Evolutionary conservation across 2,329 filamentous ascomycete genomes (phyloP), one percentile per base, ranked within the genome.

Genomic region (Fusarium sp.): DNA sequence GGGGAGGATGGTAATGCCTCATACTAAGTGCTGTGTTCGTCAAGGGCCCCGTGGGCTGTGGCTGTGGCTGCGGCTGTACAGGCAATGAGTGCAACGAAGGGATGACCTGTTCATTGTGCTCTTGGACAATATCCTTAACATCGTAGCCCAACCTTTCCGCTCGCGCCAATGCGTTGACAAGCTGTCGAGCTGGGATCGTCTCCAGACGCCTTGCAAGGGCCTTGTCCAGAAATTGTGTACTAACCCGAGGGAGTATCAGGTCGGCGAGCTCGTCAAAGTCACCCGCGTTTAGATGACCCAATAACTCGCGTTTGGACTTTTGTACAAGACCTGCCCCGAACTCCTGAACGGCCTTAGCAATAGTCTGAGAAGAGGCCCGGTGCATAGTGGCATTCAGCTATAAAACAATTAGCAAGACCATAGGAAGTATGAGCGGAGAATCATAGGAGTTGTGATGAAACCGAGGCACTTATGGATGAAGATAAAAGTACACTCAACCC

Each of bases 61-160:
- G 61, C n/a, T 23, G 23, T 23, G 23, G 23, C 23, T 18, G 37
- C 52, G 49, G 40, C 68, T 67, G 65, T 26, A 67, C 42, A n/a
- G 70, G 32, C 30, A 68, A 33, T 42, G 69, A 56, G 42, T 73
- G 52, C 32, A 75, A 32, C 9, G 78, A 78, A 5, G 81, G 80
- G 26, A 84, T 80, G 20, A 84, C 81, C 30, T 77, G 79, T 64
- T 85, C 83, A 15, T 74, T 71, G 40, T 72, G 60, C 17, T 71
- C 83, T 35, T 85, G 82, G 15, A 88, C 79, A 6, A 87, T 80
- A 58, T 89, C 88, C 35, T 80, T 78, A 0, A 81, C 79, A 53
- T 88, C 84, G 60, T 89, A 90, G 4, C 88, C 88, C 0, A 90
- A 82, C 5, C 88, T 85, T 71, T 88, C 86, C 3, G 87, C 87